phyloP scores from a whole-genome alignment of 1,284 basidiomycete species.

The Waitea zeae region DNA sequence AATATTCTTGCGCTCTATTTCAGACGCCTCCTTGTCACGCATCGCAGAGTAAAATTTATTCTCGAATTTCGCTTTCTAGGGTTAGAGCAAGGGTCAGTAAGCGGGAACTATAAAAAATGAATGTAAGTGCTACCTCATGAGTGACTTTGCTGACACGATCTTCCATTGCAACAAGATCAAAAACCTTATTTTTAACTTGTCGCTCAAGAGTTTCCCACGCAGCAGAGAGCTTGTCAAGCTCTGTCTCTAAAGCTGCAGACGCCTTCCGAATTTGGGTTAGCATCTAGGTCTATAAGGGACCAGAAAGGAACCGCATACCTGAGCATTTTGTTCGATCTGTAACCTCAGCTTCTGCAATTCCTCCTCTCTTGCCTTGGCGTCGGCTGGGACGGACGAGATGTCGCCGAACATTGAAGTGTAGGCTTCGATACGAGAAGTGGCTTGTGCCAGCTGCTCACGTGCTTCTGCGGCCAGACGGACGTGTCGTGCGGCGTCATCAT shows the following conservation, averaged over 20 bases:
- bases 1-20: conserved; percentile 59
- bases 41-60: conserved; percentile 90
- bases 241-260: conserved; percentile 66
- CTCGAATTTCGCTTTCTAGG: conserved; percentile 79
- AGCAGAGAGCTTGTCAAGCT: conserved; percentile 74
- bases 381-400: conserved; percentile 25
- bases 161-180: conserved; percentile 65
- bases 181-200: conserved; percentile 73
- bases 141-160: conserved; percentile 48
- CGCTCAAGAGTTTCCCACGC: conserved; percentile 82
- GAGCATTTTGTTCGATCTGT: conserved; percentile 31
- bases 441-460: conserved; percentile 28
- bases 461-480: conserved; percentile 34
- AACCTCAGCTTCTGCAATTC: conserved; percentile 42
- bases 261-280: conserved; percentile 32
- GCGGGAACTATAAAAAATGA: conserved; percentile 3
- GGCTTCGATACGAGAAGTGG: conserved; percentile 29
- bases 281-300: neutral
- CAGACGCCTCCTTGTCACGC: conserved; percentile 76
- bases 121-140: conserved; percentile 53
- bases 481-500: conserved; percentile 29
- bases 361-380: conserved; percentile 40
- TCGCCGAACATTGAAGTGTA: conserved; percentile 52
- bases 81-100: conserved; percentile 3
- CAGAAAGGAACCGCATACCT: conserved; percentile 18